phyloP scores from a whole-genome alignment of 2,329 filamentous ascomycete genomes.

The Diaporthe helianthi region DNA sequence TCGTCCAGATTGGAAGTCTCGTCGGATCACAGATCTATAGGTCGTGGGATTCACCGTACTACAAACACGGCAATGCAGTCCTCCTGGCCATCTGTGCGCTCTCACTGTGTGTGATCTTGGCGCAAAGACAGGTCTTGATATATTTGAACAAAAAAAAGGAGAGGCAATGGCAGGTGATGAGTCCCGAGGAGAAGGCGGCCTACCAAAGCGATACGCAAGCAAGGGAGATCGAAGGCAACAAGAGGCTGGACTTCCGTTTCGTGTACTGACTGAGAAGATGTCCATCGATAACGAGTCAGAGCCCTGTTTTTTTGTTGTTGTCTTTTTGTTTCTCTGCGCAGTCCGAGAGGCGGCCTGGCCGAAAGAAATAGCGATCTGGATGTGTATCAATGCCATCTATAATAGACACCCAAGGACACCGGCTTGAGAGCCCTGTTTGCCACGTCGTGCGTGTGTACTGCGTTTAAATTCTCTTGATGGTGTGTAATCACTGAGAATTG shows the following conservation, averaged over 20 bases:
- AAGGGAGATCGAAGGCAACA: constrained; percentile 56
- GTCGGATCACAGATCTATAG: constrained; percentile 58
- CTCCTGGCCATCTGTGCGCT: constrained; percentile 60
- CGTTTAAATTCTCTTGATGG: background rate
- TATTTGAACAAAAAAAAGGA: constrained; percentile 58
- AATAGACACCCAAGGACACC: background rate
- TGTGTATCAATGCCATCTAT: background rate
- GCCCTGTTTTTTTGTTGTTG: too few species aligned
- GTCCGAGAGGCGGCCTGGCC: too few species aligned
- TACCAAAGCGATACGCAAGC: constrained; percentile 55
- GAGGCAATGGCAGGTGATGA: constrained; percentile 54
- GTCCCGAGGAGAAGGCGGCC: constrained; percentile 49
- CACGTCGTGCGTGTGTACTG: background rate
- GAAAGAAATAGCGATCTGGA: background rate
- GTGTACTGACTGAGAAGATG: constrained; percentile 44
- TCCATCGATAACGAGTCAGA: too few species aligned
- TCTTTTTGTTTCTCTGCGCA: too few species aligned
- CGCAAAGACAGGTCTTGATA: constrained; percentile 53
- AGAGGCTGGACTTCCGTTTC: constrained; percentile 59
- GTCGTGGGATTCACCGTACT: constrained; percentile 60
- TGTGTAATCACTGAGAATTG: background rate
- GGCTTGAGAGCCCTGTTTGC: background rate
- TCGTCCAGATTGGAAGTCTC: constrained; percentile 54
- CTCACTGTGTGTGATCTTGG: constrained; percentile 57
- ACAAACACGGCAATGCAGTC: constrained; percentile 64